Evolutionary conservation across 495 filamentous ascomycete genomes (phyloP).

Genomic region (Tetracladium setigerum): DNA sequence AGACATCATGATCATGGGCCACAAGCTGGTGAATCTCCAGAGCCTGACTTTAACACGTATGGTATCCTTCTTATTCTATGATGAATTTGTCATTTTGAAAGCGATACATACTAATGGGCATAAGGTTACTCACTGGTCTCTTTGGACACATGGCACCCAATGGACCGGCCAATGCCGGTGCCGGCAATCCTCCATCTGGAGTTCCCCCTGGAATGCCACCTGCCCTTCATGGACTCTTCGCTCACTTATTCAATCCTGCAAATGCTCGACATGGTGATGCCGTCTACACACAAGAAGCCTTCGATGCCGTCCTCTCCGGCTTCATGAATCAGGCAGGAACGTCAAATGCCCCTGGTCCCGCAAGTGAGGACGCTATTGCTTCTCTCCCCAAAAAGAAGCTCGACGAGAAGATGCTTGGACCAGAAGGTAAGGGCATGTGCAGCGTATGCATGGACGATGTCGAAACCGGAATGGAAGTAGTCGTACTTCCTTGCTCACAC

Average conservation of each 20-base stretch:
- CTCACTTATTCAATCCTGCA: constrained; percentile 48
- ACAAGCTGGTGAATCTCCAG: constrained; percentile 9
- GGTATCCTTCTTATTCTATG: too few species aligned
- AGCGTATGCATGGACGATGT: constrained; percentile 77
- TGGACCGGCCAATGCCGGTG: constrained; percentile 1
- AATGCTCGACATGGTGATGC: constrained; percentile 63
- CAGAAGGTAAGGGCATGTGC: constrained; percentile 34
- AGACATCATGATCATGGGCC: constrained; percentile 11
- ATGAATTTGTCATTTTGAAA: too few species aligned
- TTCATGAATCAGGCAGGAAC: constrained; percentile 75
- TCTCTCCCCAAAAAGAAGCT: constrained; percentile 63
- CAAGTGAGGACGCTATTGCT: constrained; percentile 63
- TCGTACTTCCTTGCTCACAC: constrained; percentile 77
- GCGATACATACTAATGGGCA: not conserved
- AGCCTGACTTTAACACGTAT: constrained; percentile 19
- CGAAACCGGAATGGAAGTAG: constrained; percentile 64
- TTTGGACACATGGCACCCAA: constrained; percentile 10
- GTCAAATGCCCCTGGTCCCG: constrained; percentile 76
- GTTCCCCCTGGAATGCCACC: constrained; percentile 13
- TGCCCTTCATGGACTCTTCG: constrained; percentile 29
- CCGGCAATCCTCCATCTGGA: not conserved
- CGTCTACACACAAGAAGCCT: constrained; percentile 85
- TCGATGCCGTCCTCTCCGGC: constrained; percentile 81
- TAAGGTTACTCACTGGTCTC: not conserved
- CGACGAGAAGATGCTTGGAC: constrained; percentile 55